Evolutionary conservation across 495 filamentous ascomycete species (phyloP), one percentile per base, ranked within the genome.

Genomic region (Annulohypoxylon moriforme): DNA sequence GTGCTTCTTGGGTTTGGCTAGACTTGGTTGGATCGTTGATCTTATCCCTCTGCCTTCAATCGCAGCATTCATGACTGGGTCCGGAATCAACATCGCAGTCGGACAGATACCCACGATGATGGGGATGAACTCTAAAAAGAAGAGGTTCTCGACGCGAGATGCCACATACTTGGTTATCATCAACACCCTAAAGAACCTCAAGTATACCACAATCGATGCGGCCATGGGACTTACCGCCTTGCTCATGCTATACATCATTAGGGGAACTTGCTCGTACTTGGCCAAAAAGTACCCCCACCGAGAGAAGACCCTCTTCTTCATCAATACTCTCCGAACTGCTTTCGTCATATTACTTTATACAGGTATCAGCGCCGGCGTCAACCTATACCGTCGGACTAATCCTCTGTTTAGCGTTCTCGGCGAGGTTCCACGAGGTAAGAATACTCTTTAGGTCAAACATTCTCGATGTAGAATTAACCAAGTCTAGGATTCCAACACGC

Each of bases 51-150:
- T 83, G 40, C 80, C 82, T 4, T 83, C 85, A 58, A 85, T 88
- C 52, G 79, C 77, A 36, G 79, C 85, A 29, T 88, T 88, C 73
- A 86, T 88, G 81, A 88, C 85, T 0, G 85, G 85, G 0, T 81
- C 83, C 47, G 85, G 85, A 66, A 79, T 87, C 67, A 86, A 73
- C 53, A 88, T 88, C 52, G 84, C 81, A 14, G 73, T 81, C 34
- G 85, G 85, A 34, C 85, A 88, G 64, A 76, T 87, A 14, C 82
- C 83, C 10, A 76, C 79, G 24, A 74, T 88, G 58, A 58, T 88
- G 65, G 85, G 85, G 16, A 81, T 85, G 57, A 78, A 79, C 42
- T 74, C 71, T 33, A 78, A 86, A 69, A 85, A 85, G 59, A 73
- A 68, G 65, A 50, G 56, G 5, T 73, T 73, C 49, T 73, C 70